A percentile compares a stretch with the other conserved stretches of the same genome.
Conservation (phyloP, 139 green algal genomes). For the Volvox reticuliferus region DNA sequence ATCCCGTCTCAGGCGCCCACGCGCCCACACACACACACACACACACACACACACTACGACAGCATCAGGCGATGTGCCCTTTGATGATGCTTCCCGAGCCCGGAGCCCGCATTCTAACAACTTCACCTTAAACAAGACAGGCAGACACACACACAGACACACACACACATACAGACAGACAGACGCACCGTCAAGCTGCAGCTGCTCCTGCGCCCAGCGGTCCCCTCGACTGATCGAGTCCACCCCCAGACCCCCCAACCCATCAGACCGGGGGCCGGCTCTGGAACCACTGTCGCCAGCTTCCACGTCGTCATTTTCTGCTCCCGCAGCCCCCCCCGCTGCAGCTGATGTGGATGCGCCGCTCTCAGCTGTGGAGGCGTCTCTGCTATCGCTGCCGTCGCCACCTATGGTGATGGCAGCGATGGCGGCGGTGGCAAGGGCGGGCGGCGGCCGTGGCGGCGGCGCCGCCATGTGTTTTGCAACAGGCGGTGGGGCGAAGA, state of each 20-base stretch:
- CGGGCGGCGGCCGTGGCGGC: neutral
- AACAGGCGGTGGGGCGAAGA: neutral
- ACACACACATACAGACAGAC: too few species aligned
- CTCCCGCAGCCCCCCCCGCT: neutral
- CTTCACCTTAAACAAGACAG: too few species aligned
- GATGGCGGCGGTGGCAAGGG: neutral
- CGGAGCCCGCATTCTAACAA: too few species aligned
- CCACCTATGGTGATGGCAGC: neutral
- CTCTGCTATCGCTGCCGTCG: neutral
- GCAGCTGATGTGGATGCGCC: neutral
- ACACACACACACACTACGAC: too few species aligned
- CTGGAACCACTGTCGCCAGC: neutral
- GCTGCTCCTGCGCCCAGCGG: constrained; percentile 60
- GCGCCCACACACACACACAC: too few species aligned
- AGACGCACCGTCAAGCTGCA: constrained; percentile 73
- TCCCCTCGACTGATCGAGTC: constrained; percentile 39
- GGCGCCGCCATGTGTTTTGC: neutral
- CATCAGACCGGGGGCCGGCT: neutral
- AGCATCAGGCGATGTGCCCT: too few species aligned
- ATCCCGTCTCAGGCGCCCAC: too few species aligned
- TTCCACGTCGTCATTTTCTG: neutral
- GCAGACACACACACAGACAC: too few species aligned
- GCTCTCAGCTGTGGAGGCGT: too few species aligned
- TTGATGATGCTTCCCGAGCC: too few species aligned
- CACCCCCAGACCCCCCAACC: constrained; percentile 20